Evolutionary conservation across 345 rosid species (phyloP), one percentile per base, ranked within the genome.

Genomic region (Brassica napus): DNA sequence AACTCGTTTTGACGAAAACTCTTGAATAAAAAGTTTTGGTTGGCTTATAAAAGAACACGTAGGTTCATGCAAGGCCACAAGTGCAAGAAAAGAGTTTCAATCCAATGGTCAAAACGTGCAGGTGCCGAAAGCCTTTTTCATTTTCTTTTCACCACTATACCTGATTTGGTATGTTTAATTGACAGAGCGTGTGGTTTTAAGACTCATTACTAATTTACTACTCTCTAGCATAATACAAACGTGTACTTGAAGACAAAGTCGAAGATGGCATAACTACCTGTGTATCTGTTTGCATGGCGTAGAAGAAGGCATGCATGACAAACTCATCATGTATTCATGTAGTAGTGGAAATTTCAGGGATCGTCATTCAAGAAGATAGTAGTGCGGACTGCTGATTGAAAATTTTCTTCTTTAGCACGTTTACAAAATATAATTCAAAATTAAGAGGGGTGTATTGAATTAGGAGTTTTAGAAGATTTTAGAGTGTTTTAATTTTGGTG

Each of bases 1-100:
- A 73, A 67, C 82, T 72, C 30, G 63, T 30, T 66, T 68, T 15
- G 34, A 68, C 30, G 47, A 73, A 24, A 59, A 58, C 31, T 11
- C 26, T 63, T 21, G 6, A 15, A 54, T 52, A 52, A 23, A 23
- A 49, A 47, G 24, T 47, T 67, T 62, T 64, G 72, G 54, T 69
- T 80, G 83, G 83, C 68, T 69, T 62, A 8, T 30, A 64, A 70
- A 42, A 75, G 79, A 80, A 75, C 83, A 80, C 83, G 83, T 80
- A 75, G 5, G 68, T 75, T 69, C 32, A 57, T 64, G 42, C 12
- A 69, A 69, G 15, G 65, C 79, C 83, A 80, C 76, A 75, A 63
- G 23, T 80, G 76, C 62, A 54, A 63, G 18, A 12, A 69, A 52
- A 68, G 23, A n/a, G 75, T 74, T 68, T 11, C 71, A 62, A 34